These are phyloP conservation scores for Sphagnum contortum DNA, from an alignment of 225 moss, liverwort and hornwort species.

Conservation along the genomic window DNA sequence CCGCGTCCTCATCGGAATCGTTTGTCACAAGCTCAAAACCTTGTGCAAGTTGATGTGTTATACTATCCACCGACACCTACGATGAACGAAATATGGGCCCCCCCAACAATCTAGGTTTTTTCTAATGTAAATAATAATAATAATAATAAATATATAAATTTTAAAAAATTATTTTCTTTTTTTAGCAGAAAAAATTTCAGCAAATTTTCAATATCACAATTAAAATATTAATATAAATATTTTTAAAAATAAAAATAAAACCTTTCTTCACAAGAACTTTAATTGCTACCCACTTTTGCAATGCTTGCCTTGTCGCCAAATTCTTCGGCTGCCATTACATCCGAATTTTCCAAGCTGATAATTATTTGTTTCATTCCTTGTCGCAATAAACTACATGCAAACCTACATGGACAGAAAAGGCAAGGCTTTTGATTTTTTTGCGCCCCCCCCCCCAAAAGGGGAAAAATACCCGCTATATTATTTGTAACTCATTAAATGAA, in stretches of 20 bases:
- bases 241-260: too few relatives aligned
- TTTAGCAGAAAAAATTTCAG: background rate
- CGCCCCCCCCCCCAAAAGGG: too few relatives aligned
- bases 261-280: background rate
- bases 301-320: constrained; percentile 85
- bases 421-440: too few relatives aligned
- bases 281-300: constrained; percentile 26
- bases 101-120: background rate
- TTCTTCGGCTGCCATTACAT: constrained; percentile 85
- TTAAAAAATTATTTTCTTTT: background rate
- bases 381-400: constrained; percentile 93
- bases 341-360: constrained; percentile 66
- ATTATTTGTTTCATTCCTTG: constrained; percentile 98
- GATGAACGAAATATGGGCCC: background rate
- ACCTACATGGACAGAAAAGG: constrained; percentile 33
- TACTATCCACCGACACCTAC: constrained; percentile 70
- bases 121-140: background rate
- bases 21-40: constrained; percentile 69
- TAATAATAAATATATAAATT: background rate
- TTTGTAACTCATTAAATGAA: background rate
- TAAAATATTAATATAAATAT: background rate
- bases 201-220: background rate
- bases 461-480: background rate
- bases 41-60: constrained; percentile 53
- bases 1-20: constrained; percentile 50